A percentile compares a stretch with the other conserved stretches of the same genome.
These are phyloP conservation scores for Phylloporus sp. DNA, from an alignment of 768 basidiomycete species.

Conservation along the genomic window DNA sequence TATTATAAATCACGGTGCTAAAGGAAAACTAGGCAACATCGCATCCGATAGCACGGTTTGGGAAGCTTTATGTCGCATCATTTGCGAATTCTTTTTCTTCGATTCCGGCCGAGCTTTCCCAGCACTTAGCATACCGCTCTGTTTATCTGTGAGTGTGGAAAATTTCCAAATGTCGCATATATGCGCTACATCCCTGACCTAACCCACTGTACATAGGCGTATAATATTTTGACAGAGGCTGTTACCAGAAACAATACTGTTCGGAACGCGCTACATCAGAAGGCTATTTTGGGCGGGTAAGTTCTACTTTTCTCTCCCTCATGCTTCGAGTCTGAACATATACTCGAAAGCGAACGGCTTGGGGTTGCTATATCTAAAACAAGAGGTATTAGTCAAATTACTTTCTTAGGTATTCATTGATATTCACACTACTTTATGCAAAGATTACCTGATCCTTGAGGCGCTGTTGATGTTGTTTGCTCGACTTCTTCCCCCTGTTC, in stretches of 20 bases:
- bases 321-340: background rate
- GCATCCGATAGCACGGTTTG: conserved; percentile 25
- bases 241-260: conserved; percentile 40
- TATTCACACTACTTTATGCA: background rate
- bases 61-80: conserved; percentile 25
- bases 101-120: conserved; percentile 14
- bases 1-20: background rate
- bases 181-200: conserved; percentile 22
- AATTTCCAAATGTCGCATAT: conserved; percentile 20
- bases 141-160: conserved; percentile 21
- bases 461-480: conserved; percentile 54
- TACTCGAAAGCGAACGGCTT: conserved; percentile 37
- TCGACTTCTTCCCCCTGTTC: conserved; percentile 47
- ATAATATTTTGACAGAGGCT: conserved; percentile 49
- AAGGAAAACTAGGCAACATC: conserved; percentile 11
- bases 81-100: conserved; percentile 39
- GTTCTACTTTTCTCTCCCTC: conserved; percentile 1
- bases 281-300: conserved; percentile 48
- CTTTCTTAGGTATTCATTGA: background rate
- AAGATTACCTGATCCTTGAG: conserved; percentile 58
- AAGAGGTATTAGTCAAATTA: conserved; percentile 37
- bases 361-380: conserved; percentile 47
- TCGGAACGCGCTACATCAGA: conserved; percentile 43
- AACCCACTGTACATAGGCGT: conserved; percentile 41
- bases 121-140: conserved; percentile 23